phyloP scores from a whole-genome alignment of 306 rosid genomes.

The Neltuma alba region DNA sequence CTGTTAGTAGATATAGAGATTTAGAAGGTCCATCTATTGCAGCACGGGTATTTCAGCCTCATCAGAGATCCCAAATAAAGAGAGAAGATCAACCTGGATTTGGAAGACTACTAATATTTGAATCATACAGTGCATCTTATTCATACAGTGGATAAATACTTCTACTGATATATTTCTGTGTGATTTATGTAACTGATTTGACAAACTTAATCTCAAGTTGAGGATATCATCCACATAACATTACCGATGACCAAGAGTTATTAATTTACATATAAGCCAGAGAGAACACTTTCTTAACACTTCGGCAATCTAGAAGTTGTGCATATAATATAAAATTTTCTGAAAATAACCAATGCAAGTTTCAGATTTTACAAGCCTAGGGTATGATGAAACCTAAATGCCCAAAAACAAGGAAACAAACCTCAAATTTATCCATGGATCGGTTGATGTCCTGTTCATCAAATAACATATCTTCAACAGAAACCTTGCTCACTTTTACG shows the following conservation, averaged over 20 bases:
- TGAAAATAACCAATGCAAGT: background rate
- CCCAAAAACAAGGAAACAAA: conserved; percentile 16
- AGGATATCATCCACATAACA: background rate
- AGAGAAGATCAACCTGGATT: background rate
- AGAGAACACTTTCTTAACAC: background rate
- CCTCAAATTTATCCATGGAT: conserved; percentile 99
- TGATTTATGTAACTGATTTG: background rate
- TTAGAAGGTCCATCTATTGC: background rate
- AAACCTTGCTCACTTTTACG: conserved; percentile 91
- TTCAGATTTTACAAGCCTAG: background rate
- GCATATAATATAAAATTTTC: background rate
- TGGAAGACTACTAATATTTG: background rate
- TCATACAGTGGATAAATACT: background rate
- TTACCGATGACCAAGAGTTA: background rate
- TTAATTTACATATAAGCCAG: background rate
- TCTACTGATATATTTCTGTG: background rate
- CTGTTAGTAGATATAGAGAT: conserved; percentile 22
- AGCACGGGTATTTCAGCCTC: background rate
- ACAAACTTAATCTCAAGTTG: background rate
- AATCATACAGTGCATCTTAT: background rate
- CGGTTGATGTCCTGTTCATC: conserved; percentile 91
- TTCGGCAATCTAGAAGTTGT: background rate
- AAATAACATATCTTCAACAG: conserved; percentile 88
- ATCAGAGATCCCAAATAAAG: background rate
- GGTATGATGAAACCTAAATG: background rate